A percentile compares a stretch with the other conserved stretches of the same genome.
Evolutionary conservation across 441 rosid species (phyloP).

Genomic region (Omphalea diandra): DNA sequence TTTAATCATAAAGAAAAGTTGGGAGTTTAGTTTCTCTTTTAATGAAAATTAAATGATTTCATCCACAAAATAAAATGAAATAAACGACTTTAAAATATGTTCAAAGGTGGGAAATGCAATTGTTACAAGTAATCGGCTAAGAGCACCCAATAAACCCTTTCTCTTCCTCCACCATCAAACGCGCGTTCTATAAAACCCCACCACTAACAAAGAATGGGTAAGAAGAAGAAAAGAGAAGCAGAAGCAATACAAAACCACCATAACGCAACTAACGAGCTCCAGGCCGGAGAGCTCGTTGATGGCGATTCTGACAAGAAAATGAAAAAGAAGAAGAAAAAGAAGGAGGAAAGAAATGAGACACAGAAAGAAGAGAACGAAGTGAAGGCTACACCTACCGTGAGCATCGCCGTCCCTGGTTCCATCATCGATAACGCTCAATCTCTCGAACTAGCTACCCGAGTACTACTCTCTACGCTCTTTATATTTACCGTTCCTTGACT

Average conservation of each 20-base stretch:
- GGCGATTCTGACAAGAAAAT: slow-evolving; percentile 30
- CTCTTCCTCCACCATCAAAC: too few relatives aligned
- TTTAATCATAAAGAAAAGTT: too few relatives aligned
- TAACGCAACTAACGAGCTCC: slow-evolving; percentile 16
- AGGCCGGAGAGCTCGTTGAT: slow-evolving; percentile 11
- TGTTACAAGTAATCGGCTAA: too few relatives aligned
- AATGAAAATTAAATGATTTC: too few relatives aligned
- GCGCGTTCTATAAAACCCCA: slow-evolving; percentile 23
- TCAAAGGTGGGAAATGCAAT: too few relatives aligned
- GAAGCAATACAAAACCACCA: slow-evolving; percentile 20
- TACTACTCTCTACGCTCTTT: slow-evolving; percentile 32
- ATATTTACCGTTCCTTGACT: background rate
- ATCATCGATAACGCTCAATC: slow-evolving; percentile 95
- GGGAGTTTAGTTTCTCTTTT: too few relatives aligned
- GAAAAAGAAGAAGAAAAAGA: slow-evolving; percentile 35
- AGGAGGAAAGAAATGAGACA: slow-evolving; percentile 22
- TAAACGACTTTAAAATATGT: too few relatives aligned
- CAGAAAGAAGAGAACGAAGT: slow-evolving; percentile 22
- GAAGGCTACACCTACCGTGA: slow-evolving; percentile 55
- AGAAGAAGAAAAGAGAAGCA: slow-evolving; percentile 51
- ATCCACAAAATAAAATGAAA: too few relatives aligned
- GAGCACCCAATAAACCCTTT: slow-evolving; percentile 39
- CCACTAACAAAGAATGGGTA: slow-evolving; percentile 43
- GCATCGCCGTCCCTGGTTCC: slow-evolving; percentile 88
- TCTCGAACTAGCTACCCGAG: slow-evolving; percentile 92